Evolutionary conservation across 441 rosid species (phyloP), one percentile per base, ranked within the genome.

Genomic region (Rhodomyrtus psidioides): DNA sequence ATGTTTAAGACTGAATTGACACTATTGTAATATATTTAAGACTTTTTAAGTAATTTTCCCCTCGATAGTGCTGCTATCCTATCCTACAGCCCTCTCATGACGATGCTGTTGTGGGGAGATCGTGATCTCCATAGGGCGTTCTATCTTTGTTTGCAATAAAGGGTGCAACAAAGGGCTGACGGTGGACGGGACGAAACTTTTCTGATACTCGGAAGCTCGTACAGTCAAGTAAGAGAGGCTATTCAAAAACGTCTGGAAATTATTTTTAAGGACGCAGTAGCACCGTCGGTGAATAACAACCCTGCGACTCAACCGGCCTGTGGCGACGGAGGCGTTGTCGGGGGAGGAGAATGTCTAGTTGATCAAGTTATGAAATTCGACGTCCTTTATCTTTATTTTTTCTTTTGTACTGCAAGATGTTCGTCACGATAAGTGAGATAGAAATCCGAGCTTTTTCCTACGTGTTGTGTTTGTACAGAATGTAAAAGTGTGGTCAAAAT

Each of bases 241-340:
- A 60, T 60, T 0, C 1, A 60, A n/a, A 59, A 27, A 6, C 17
- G 6, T 27, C 13, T 59, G 65, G 14, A 14, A 27, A 27, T 59
- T 28, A 60, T 1, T 0, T 0, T 28, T 60, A 1, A 0, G 34
- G 12, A 62, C 44, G 3, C 34, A 34, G 34, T 34, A 34, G 34
- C 34, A 34, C 34, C 34, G 4, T 34, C 34, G 34, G n/a, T n/a
- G n/a, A n/a, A n/a, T n/a, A n/a, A n/a, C n/a, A n/a, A 30, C 75
- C 44, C 7, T 1, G 4, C 0, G 3, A 30, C 0, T 62, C 44
- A 0, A 62, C 75, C 24, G 1, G 3, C 17, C 34, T 24, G 44
- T 0, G 24, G 9, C 4, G 24, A 62, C 0, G 12, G 6, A 17
- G 23, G 44, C 0, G 6, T 42, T 8, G 44, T 62, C 1, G 44